Conservation (phyloP, 2,329 filamentous ascomycete genomes). For the Fonsecaea erecta region DNA sequence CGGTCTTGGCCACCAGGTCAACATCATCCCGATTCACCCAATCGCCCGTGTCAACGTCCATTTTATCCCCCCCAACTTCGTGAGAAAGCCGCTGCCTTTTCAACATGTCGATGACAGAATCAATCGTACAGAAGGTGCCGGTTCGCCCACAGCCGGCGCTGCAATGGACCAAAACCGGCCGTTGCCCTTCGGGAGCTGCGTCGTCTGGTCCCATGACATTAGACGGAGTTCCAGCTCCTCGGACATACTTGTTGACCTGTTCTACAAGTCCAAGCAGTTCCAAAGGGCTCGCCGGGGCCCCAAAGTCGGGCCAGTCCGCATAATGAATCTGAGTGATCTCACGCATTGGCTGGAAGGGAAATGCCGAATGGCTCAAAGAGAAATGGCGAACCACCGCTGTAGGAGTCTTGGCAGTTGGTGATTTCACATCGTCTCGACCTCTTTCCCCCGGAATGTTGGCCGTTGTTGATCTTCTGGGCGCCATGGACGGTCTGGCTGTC, state of each 20-base stretch:
- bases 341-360: constrained; percentile 83
- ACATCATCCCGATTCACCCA: constrained; percentile 74
- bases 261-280: constrained; percentile 90
- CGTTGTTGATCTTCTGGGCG: constrained; percentile 45
- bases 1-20: constrained; percentile 83
- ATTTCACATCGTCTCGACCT: constrained; percentile 38
- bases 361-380: constrained; percentile 73
- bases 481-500: constrained; percentile 45
- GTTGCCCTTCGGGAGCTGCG: constrained; percentile 58
- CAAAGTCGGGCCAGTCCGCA: constrained; percentile 96
- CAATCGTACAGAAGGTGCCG: constrained; percentile 94
- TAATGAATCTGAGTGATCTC: constrained; percentile 96
- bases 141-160: constrained; percentile 95
- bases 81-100: constrained; percentile 71
- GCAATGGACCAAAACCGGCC: constrained; percentile 90
- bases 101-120: constrained; percentile 93
- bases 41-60: constrained; percentile 43
- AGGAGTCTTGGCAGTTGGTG: constrained; percentile 59
- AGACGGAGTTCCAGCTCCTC: constrained; percentile 41
- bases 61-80: constrained; percentile 24
- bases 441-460: constrained; percentile 36
- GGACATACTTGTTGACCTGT: constrained; percentile 72
- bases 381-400: constrained; percentile 87
- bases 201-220: constrained; percentile 59
- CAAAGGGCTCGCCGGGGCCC: constrained; percentile 83